Evolutionary conservation across 2,329 filamentous ascomycete species (phyloP).

Genomic region (Hypoxylon sp.): DNA sequence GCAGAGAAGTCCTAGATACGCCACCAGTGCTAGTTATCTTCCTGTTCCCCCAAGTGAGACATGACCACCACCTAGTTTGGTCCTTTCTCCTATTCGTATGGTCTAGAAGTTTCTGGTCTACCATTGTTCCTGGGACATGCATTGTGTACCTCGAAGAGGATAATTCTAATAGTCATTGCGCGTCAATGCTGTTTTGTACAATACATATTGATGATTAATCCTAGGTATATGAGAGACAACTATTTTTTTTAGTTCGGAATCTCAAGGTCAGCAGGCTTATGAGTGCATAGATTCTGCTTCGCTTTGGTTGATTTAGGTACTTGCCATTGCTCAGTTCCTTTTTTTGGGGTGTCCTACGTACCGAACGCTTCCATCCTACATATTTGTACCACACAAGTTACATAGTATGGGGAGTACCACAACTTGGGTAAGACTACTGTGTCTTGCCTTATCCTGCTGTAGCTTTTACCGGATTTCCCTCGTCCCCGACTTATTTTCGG

Average conservation of each 20-base stretch:
- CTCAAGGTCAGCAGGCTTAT: conserved; percentile 7
- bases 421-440: neutral
- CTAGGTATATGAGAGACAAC: neutral
- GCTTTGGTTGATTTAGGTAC: neutral
- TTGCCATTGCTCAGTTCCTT: neutral
- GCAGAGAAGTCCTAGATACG: neutral
- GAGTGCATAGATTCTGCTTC: neutral
- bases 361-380: neutral
- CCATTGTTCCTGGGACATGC: conserved; percentile 17
- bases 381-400: too few species aligned
- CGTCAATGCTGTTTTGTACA: neutral
- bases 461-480: neutral
- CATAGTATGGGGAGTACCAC: neutral
- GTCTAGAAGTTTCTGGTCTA: neutral
- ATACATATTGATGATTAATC: neutral
- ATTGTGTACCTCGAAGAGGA: neutral
- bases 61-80: neutral
- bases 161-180: neutral
- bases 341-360: neutral
- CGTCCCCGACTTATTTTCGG: neutral
- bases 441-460: neutral
- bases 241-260: neutral
- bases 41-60: neutral
- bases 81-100: neutral
- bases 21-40: neutral